phyloP scores from a whole-genome alignment of 768 basidiomycete species.

The Leccinum rimulosum region DNA sequence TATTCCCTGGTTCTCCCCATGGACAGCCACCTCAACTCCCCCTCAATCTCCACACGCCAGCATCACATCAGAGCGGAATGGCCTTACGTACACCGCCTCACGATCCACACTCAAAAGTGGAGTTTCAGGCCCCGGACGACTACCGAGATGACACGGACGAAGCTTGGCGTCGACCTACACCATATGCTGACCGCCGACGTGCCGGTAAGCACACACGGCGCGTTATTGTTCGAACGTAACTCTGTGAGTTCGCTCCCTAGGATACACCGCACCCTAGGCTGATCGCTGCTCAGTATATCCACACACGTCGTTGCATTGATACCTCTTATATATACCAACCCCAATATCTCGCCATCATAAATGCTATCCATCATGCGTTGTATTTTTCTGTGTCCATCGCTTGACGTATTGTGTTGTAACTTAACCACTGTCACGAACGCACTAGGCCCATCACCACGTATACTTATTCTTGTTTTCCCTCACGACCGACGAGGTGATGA shows the following conservation, averaged over 20 bases:
- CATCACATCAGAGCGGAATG: slow-evolving; percentile 23
- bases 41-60: slow-evolving; percentile 31
- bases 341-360: slow-evolving; percentile 17
- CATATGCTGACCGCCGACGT: slow-evolving; percentile 68
- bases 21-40: slow-evolving; percentile 34
- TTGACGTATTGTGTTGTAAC: slow-evolving; percentile 16
- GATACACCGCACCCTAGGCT: neutral
- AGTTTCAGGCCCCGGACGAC: slow-evolving; percentile 42
- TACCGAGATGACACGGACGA: slow-evolving; percentile 62
- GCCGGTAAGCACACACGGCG: slow-evolving; percentile 80
- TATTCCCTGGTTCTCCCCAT: slow-evolving; percentile 31
- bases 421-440: slow-evolving; percentile 3
- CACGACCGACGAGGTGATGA: slow-evolving; percentile 9
- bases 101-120: slow-evolving; percentile 36
- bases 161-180: slow-evolving; percentile 69
- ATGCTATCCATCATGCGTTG: slow-evolving; percentile 22
- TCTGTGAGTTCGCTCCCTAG: neutral
- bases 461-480: slow-evolving; percentile 10
- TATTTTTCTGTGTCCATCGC: slow-evolving; percentile 16
- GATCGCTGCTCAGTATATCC: slow-evolving; percentile 1
- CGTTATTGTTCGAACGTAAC: slow-evolving; percentile 52
- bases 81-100: slow-evolving; percentile 48
- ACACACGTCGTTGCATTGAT: slow-evolving; percentile 19
- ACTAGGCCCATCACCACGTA: slow-evolving; percentile 8
- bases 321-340: slow-evolving; percentile 22